A percentile compares a stretch with the other conserved stretches of the same genome.
These are phyloP conservation scores for Draba incana DNA, from an alignment of 345 rosid species.

Conservation along the genomic window DNA sequence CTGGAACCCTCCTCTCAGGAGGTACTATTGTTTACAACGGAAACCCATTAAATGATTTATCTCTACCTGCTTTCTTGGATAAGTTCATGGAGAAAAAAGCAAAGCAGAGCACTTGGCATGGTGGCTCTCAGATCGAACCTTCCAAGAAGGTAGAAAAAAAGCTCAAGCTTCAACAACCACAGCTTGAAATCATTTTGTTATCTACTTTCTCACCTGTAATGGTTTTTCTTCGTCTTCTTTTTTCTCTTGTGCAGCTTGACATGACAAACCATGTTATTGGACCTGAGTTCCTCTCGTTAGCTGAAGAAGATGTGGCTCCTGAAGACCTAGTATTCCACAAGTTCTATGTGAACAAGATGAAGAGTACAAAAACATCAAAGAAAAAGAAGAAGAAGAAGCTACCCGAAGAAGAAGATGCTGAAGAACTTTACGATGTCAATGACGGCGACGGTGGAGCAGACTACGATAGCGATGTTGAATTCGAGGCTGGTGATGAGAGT, in stretches of 20 bases:
- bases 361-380: slow-evolving; percentile 60
- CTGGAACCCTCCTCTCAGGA: slow-evolving; percentile 89
- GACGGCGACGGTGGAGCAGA: slow-evolving; percentile 57
- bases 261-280: slow-evolving; percentile 80
- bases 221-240: not conserved
- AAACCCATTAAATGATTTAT: slow-evolving; percentile 75
- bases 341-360: slow-evolving; percentile 84
- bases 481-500: slow-evolving; percentile 78
- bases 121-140: slow-evolving; percentile 97
- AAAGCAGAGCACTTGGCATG: slow-evolving; percentile 83
- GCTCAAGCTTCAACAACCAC: slow-evolving; percentile 9
- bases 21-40: slow-evolving; percentile 88
- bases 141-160: slow-evolving; percentile 69
- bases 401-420: slow-evolving; percentile 75
- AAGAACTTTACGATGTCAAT: slow-evolving; percentile 66
- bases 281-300: slow-evolving; percentile 77
- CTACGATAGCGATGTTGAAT: slow-evolving; percentile 59
- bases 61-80: slow-evolving; percentile 83
- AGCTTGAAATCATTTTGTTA: slow-evolving; percentile 17
- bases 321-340: slow-evolving; percentile 97
- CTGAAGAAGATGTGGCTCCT: slow-evolving; percentile 85
- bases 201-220: slow-evolving; percentile 13
- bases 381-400: slow-evolving; percentile 85
- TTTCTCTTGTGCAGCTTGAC: slow-evolving; percentile 60
- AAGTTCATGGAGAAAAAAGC: slow-evolving; percentile 99